Conservation (phyloP, 306 rosid species). For the Acacia melanoxylon region DNA sequence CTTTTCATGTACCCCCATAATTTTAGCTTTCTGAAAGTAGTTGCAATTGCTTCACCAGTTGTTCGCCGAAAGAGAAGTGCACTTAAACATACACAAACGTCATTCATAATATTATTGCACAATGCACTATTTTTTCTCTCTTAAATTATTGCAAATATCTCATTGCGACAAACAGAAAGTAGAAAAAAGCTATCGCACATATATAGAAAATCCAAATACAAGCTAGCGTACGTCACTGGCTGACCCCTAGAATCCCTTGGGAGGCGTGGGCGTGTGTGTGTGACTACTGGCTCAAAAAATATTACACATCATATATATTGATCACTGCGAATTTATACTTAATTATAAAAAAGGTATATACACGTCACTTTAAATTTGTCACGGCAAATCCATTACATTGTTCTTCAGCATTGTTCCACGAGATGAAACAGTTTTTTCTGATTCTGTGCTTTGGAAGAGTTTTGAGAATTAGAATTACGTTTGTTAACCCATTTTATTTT, state of each 20-base stretch:
- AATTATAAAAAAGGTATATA: neutral
- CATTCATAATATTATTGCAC: neutral
- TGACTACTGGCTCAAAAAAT: neutral
- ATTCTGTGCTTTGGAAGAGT: too few species aligned
- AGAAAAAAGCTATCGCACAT: neutral
- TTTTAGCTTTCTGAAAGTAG: neutral
- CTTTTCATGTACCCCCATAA: neutral
- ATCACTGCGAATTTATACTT: neutral
- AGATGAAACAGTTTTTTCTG: too few species aligned
- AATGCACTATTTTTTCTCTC: neutral
- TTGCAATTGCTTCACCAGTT: neutral
- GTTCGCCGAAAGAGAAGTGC: conserved; percentile 4
- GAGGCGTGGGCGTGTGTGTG: neutral
- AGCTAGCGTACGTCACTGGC: neutral
- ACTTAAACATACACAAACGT: neutral
- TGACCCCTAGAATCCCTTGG: neutral
- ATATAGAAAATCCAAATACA: neutral
- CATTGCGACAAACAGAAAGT: neutral
- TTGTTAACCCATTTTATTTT: too few species aligned
- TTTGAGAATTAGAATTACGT: too few species aligned
- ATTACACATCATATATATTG: neutral
- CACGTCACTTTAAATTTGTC: too few species aligned
- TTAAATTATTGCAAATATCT: neutral
- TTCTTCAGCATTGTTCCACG: too few species aligned
- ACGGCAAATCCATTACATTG: too few species aligned